Conservation (phyloP, 192 early-diverging fungal genomes). For the Rhizophagus clarus region DNA sequence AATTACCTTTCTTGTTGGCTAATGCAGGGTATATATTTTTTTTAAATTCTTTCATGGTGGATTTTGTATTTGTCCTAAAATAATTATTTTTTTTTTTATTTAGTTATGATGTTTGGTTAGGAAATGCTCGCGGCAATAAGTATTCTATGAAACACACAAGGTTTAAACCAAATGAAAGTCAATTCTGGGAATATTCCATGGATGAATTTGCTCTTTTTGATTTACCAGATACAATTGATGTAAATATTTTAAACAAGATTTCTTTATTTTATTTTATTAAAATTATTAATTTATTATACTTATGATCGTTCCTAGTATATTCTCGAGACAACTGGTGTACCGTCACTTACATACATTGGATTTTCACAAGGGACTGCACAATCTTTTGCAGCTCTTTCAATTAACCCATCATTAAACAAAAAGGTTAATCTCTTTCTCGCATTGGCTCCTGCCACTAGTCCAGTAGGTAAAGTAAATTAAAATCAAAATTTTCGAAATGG, state of each 20-base stretch:
- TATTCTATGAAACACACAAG: conserved; percentile 84
- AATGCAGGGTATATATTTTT: conserved; percentile 61
- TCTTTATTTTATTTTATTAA: neutral
- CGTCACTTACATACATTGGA: conserved; percentile 90
- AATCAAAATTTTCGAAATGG: too few species aligned
- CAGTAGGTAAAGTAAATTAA: conserved; percentile 45
- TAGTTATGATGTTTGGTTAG: conserved; percentile 94
- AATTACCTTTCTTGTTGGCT: conserved; percentile 82
- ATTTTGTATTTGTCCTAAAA: neutral
- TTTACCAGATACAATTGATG: conserved; percentile 82
- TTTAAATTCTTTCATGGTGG: neutral
- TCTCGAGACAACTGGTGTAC: conserved; percentile 75
- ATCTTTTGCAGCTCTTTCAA: conserved; percentile 83
- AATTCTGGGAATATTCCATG: conserved; percentile 94
- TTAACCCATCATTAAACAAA: conserved; percentile 76
- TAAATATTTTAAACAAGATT: conserved; percentile 35
- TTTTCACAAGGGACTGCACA: conserved; percentile 95
- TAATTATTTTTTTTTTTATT: neutral
- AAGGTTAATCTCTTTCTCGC: conserved; percentile 89
- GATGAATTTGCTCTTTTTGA: conserved; percentile 90
- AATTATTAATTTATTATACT: neutral
- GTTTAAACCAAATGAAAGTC: conserved; percentile 62
- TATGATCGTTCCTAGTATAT: conserved; percentile 62
- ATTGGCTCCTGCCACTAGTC: conserved; percentile 89
- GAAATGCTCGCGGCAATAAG: conserved; percentile 94